Base-by-base conservation (phyloP, 148 eudicot genomes). In the Nepenthes gracilis region DNA sequence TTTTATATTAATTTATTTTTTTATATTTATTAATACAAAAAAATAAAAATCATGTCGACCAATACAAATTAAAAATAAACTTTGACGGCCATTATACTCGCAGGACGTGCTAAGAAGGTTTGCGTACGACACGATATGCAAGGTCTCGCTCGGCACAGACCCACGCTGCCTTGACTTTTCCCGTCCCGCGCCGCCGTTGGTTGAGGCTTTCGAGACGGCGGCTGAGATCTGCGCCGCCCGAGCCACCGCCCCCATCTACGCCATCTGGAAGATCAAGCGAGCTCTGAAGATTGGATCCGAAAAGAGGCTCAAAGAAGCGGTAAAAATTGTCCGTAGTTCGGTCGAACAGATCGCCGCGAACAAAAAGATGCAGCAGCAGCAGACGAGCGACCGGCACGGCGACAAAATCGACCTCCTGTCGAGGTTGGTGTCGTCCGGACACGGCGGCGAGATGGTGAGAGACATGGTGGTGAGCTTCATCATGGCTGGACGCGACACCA, bases 401-500 rank as follows among this genome's bases (percentile, higher is more conserved):
- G 55, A 49, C 23, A 23, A 23, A 23, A 23, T 23, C 1, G 91
- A 87, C 68, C 80, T 86, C 36, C 58, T 90, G 9, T 82, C 88
- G 12, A 75, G 86, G 64, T 63, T 90, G 49, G 54, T 84, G 51
- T 61, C 57, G 0, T 76, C 83, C 0, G 95, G 88, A 0, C 56
- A 77, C 35, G 52, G 47, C 1, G 80, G 67, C 5, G 81, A 73
- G 43, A 51, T 67, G 55, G 82, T 78, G 0, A 64, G 95, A 48
- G 97, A 90, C 58, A 87, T 87, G 95, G 80, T 74, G 13, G 72
- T 84, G 57, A 90, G 97, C 57, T 86, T 86, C 36, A 36, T 90
- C 6, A 79, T 90, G 88, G 95, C 97, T 0, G 97, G 97, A 34
- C 75, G 90, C 1, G 95, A 90, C 71, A 90, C 97, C 13, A 80